Evolutionary conservation across 768 basidiomycete genomes (phyloP).

Genomic region (Trametes cingulata): DNA sequence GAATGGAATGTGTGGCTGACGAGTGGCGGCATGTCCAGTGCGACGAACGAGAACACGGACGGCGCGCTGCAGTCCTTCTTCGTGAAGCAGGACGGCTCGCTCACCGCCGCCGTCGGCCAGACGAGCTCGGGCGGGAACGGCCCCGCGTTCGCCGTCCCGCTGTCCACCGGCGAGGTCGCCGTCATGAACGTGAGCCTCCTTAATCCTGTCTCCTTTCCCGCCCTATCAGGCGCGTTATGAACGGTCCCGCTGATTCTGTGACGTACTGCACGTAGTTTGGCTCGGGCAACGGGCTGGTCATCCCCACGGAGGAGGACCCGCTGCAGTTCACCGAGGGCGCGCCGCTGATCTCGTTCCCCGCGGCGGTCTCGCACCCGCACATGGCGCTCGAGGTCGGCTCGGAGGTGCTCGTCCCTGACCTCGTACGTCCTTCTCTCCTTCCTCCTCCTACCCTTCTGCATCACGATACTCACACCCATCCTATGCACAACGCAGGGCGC

Average conservation of each 20-base stretch:
- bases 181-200: slow-evolving; percentile 56
- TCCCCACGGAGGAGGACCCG: slow-evolving; percentile 46
- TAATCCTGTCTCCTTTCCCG: neutral
- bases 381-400: slow-evolving; percentile 56
- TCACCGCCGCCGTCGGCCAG: slow-evolving; percentile 48
- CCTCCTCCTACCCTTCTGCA: neutral
- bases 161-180: slow-evolving; percentile 58
- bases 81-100: slow-evolving; percentile 43
- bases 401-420: slow-evolving; percentile 68
- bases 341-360: slow-evolving; percentile 55
- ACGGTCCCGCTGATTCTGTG: neutral
- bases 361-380: slow-evolving; percentile 60
- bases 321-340: slow-evolving; percentile 38
- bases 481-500: slow-evolving; percentile 56
- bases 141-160: slow-evolving; percentile 52
- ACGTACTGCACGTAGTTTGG: slow-evolving; percentile 39
- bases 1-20: neutral
- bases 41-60: slow-evolving; percentile 52
- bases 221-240: neutral
- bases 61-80: slow-evolving; percentile 58
- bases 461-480: neutral
- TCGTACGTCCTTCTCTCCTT: slow-evolving; percentile 41
- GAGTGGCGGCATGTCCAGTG: slow-evolving; percentile 37
- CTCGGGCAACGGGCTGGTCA: slow-evolving; percentile 55
- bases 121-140: slow-evolving; percentile 49